These are phyloP conservation scores for Pichia norvegensis DNA, from an alignment of 1,139 yeast species.

Conservation along the genomic window DNA sequence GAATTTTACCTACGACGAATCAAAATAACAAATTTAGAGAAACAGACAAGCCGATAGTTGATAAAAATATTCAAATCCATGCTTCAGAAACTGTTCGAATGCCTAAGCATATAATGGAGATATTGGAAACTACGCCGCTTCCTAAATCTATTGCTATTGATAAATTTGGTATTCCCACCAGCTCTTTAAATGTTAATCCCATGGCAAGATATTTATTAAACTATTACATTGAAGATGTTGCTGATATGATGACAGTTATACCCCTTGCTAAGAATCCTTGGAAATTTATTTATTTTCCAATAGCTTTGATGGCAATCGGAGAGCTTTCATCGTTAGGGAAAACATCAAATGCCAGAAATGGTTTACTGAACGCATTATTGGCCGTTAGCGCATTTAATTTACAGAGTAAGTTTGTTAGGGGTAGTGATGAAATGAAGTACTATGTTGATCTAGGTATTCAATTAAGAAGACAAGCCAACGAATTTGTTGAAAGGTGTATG, in stretches of 20 bases:
- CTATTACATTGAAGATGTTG: constrained; percentile 72
- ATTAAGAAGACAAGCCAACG: constrained; percentile 66
- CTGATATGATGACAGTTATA: constrained; percentile 82
- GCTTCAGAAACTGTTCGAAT: constrained; percentile 26
- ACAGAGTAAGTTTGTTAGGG: constrained; percentile 59
- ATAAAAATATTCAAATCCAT: constrained; percentile 23
- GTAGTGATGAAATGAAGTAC: constrained; percentile 57
- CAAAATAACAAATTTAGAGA: constrained; percentile 14
- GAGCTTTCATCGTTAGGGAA: constrained; percentile 69
- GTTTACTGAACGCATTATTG: constrained; percentile 67
- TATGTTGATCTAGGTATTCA: constrained; percentile 67
- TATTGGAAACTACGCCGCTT: constrained; percentile 38
- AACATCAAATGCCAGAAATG: constrained; percentile 71
- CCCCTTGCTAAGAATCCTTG: constrained; percentile 80
- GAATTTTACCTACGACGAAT: constrained; percentile 13
- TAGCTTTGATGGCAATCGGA: constrained; percentile 76
- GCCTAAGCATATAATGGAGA: constrained; percentile 38
- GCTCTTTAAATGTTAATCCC: constrained; percentile 59
- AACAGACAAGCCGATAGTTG: constrained; percentile 14
- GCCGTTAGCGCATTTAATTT: constrained; percentile 80
- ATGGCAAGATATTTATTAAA: constrained; percentile 61
- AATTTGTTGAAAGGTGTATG: constrained; percentile 57
- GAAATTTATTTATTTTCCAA: constrained; percentile 76
- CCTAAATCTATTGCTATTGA: constrained; percentile 36
- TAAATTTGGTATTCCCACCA: constrained; percentile 45